These are phyloP conservation scores for Carex myosuroides DNA, from an alignment of 176 grass and related monocot genomes.

Conservation along the genomic window DNA sequence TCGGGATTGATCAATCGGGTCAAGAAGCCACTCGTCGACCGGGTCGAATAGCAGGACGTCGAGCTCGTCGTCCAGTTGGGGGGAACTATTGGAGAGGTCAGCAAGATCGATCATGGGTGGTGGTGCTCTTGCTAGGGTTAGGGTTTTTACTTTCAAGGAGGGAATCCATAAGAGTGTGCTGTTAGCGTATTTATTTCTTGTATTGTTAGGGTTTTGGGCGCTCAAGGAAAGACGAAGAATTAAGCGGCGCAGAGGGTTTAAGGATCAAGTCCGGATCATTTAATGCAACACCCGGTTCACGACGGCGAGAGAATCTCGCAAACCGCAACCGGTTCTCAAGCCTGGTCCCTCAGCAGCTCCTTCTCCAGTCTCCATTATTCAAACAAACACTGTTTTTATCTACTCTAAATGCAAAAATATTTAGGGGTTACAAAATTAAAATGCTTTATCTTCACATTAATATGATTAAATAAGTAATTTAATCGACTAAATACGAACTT, in stretches of 20 bases:
- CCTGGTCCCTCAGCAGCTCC: neutral
- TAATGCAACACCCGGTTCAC: conserved; percentile 14
- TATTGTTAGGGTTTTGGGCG: conserved; percentile 6
- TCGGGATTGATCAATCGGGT: conserved; percentile 8
- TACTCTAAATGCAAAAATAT: neutral
- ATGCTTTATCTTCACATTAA: neutral
- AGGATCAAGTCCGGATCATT: neutral
- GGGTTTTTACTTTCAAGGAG: neutral
- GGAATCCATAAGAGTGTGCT: neutral
- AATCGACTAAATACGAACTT: no score
- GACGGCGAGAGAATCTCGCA: neutral
- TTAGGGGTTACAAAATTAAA: neutral
- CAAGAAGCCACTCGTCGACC: conserved; percentile 72
- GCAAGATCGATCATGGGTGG: neutral
- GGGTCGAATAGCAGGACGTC: conserved; percentile 56
- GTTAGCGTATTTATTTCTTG: neutral
- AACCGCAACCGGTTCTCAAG: neutral
- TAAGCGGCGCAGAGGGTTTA: conserved; percentile 23
- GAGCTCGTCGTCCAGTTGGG: conserved; percentile 18
- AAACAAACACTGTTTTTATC: no score
- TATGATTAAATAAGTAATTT: no score
- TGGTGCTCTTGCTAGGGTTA: neutral
- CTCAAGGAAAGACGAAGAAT: neutral
- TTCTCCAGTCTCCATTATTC: no score
- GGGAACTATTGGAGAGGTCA: neutral